A percentile compares a stretch with the other conserved stretches of the same genome.
Evolutionary conservation across 345 rosid genomes (phyloP).

Genomic region (Mangifera indica): DNA sequence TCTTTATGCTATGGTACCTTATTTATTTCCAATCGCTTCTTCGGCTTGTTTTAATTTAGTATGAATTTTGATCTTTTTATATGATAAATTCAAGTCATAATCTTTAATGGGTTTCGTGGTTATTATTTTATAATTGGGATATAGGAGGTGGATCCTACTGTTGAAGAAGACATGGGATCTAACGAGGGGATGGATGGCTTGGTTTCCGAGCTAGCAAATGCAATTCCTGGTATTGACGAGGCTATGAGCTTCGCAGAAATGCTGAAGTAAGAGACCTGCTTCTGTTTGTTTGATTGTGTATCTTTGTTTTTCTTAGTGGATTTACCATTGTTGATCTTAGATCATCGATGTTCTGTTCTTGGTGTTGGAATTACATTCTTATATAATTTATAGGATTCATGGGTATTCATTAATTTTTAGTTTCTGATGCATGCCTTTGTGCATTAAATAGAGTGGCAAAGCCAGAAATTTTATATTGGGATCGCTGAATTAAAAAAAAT

Average conservation of each 20-base stretch:
- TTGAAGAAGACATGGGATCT: conserved; percentile 74
- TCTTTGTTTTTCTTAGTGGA: neutral
- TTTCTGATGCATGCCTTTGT: neutral
- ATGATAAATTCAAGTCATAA: conserved; percentile 8
- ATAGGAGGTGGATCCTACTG: conserved; percentile 98
- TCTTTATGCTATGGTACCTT: conserved; percentile 84
- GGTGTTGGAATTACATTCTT: neutral
- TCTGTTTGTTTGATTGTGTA: conserved; percentile 7
- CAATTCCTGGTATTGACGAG: conserved; percentile 98
- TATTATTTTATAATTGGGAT: neutral
- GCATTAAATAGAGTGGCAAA: neutral
- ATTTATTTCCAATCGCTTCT: neutral
- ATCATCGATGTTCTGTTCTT: no score
- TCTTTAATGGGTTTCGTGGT: neutral
- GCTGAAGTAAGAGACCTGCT: conserved; percentile 61
- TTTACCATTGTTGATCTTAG: conserved; percentile 3
- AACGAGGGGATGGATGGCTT: conserved; percentile 85
- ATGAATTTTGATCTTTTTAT: neutral
- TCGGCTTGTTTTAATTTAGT: neutral
- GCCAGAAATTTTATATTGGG: no score
- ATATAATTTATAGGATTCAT: neutral
- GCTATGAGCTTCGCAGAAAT: conserved; percentile 99
- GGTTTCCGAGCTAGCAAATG: conserved; percentile 89
- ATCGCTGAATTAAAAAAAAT: no score
- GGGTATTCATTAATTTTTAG: neutral